Evolutionary conservation across 2,329 filamentous ascomycete species (phyloP).

Genomic region (Arachnomyces sp.): DNA sequence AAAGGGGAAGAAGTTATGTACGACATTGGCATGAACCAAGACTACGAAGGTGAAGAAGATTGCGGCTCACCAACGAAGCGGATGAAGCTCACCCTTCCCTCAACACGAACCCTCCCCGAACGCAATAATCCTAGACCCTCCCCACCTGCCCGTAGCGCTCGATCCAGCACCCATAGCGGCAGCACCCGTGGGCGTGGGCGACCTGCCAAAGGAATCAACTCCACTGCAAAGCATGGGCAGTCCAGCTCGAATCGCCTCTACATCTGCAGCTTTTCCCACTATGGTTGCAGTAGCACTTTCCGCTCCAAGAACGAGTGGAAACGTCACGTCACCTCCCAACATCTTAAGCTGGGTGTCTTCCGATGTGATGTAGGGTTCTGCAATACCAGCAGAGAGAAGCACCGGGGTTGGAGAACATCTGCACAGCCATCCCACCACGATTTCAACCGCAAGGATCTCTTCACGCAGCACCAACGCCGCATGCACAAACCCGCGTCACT

Average conservation of each 20-base stretch:
- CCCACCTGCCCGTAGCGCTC: conserved; percentile 5
- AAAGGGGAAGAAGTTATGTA: background rate
- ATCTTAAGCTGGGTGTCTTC: conserved; percentile 67
- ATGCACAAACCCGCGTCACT: conserved; percentile 60
- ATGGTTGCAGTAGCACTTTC: conserved; percentile 66
- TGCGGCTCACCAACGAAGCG: background rate
- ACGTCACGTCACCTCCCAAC: conserved; percentile 72
- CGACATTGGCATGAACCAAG: background rate
- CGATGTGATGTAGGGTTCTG: conserved; percentile 61
- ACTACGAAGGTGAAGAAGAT: background rate
- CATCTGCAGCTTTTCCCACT: conserved; percentile 68
- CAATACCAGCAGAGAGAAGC: conserved; percentile 21
- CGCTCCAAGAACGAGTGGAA: conserved; percentile 92
- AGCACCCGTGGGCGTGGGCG: background rate
- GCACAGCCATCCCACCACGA: conserved; percentile 29
- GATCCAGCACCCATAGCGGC: background rate
- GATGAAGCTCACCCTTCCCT: conserved; percentile 1
- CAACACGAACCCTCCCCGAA: background rate
- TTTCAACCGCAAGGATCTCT: conserved; percentile 90
- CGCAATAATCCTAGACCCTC: background rate
- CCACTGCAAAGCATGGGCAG: conserved; percentile 1
- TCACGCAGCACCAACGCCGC: conserved; percentile 75
- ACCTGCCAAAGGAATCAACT: background rate
- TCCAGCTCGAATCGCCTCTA: conserved; percentile 45
- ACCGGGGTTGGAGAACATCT: background rate